These are phyloP conservation scores for Opeltia flavorubescens DNA, from an alignment of 495 filamentous ascomycete genomes.

Conservation along the genomic window DNA sequence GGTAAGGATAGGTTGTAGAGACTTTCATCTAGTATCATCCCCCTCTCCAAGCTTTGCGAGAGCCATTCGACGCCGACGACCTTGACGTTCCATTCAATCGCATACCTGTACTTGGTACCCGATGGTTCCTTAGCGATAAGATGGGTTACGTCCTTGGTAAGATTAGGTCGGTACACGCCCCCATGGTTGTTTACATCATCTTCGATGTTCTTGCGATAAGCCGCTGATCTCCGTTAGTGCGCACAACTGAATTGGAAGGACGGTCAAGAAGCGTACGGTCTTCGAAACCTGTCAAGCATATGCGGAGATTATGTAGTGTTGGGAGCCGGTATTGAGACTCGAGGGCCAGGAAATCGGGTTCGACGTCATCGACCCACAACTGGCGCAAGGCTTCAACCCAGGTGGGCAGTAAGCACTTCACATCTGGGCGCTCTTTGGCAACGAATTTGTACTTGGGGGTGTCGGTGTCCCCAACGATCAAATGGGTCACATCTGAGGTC, in stretches of 20 bases:
- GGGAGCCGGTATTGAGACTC: slow-evolving; percentile 47
- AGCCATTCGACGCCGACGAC: slow-evolving; percentile 79
- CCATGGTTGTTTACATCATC: slow-evolving; percentile 52
- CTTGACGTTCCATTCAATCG: slow-evolving; percentile 61
- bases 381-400: slow-evolving; percentile 77
- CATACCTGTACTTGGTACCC: slow-evolving; percentile 80
- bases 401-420: slow-evolving; percentile 59
- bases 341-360: slow-evolving; percentile 58
- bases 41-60: slow-evolving; percentile 66
- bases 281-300: slow-evolving; percentile 85
- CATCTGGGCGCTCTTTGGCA: slow-evolving; percentile 72
- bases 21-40: slow-evolving; percentile 82
- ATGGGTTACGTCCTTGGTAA: slow-evolving; percentile 76
- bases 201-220: slow-evolving; percentile 52
- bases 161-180: slow-evolving; percentile 68
- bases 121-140: slow-evolving; percentile 65
- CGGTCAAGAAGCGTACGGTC: slow-evolving; percentile 44
- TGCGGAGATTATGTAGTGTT: slow-evolving; percentile 47
- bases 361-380: slow-evolving; percentile 68
- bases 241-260: not conserved
- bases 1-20: slow-evolving; percentile 65
- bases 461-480: slow-evolving; percentile 75
- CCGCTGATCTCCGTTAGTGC: slow-evolving; percentile 30
- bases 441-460: slow-evolving; percentile 94
- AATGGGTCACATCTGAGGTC: slow-evolving; percentile 90